Evolutionary conservation across 768 basidiomycete species (phyloP), one percentile per base, ranked within the genome.

Genomic region (Tricholomella constricta): DNA sequence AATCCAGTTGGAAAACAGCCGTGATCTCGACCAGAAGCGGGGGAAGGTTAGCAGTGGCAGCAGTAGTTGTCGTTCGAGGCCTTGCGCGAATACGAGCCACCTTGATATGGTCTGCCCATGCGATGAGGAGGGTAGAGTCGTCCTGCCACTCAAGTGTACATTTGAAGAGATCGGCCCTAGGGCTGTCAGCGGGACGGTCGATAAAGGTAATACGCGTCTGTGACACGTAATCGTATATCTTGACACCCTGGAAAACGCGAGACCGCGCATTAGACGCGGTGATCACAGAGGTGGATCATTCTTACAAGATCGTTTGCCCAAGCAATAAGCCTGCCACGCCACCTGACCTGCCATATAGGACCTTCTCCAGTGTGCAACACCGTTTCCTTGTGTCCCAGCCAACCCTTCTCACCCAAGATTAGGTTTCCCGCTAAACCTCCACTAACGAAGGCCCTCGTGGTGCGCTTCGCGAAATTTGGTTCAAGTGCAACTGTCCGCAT

Each of bases 281-380:
- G 7, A 55, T 4, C 8, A 37, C 43, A 22, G 35, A 49, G 32
- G 29, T 44, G n/a, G 29, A 42, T 20, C 41, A 27, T 68, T 19
- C 85, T 64, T 57, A 94, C 93, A 37, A 85, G 61, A 66, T 99
- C 97, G 60, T 94, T 97, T 3, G 95, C 93, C 97, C 97, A 99
- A 0, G 94, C 94, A 58, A 98, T 93, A 26, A 97, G 75, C 43
- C 81, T 81, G 1, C 85, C 87, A 62, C 84, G 77, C 97, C 97
- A 98, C 52, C 88, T 80, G 9, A 87, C 84, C 46, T 86, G 85
- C 94, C 94, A 98, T 47, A 99, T 91, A 0, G 97, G 92, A 10
- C 96, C 97, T 71, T 98, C 97, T 4, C 88, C 90, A 4, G 67
- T 77, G 63, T 94, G 88, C 17, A 97, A 67, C 6, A 87, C 69